phyloP scores from a whole-genome alignment of 768 basidiomycete species.

The Paxillus involutus region DNA sequence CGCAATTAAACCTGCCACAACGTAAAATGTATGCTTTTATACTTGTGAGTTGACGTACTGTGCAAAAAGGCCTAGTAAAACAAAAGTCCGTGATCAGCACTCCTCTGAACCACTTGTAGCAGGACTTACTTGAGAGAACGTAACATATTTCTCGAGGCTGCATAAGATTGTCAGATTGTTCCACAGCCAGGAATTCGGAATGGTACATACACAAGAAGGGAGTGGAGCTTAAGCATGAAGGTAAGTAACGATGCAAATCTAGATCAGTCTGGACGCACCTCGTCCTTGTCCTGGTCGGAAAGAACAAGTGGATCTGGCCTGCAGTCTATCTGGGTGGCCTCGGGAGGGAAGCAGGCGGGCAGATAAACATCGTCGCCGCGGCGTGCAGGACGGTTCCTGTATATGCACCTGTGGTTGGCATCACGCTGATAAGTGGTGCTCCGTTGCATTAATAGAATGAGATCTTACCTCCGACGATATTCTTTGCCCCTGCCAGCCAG shows the following conservation, averaged over 20 bases:
- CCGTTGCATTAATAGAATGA: background rate
- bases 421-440: background rate
- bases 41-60: conserved; percentile 9
- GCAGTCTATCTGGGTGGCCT: conserved; percentile 19
- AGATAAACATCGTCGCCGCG: conserved; percentile 43
- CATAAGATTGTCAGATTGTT: conserved; percentile 42
- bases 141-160: conserved; percentile 33
- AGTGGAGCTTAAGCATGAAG: conserved; percentile 45
- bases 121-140: conserved; percentile 27
- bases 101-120: conserved; percentile 31
- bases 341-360: conserved; percentile 54
- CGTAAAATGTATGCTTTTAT: background rate
- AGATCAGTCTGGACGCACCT: conserved; percentile 34
- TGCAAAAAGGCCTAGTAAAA: conserved; percentile 19
- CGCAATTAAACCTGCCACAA: conserved; percentile 18
- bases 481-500: conserved; percentile 46
- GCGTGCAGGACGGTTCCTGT: conserved; percentile 35
- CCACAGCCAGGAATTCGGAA: background rate
- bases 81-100: conserved; percentile 18
- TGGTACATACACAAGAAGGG: conserved; percentile 53
- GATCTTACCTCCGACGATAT: conserved; percentile 49
- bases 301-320: conserved; percentile 29
- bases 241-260: background rate
- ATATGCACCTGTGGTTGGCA: conserved; percentile 40
- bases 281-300: conserved; percentile 44